phyloP scores from a whole-genome alignment of 768 basidiomycete genomes.

The Favolaschia claudopus region DNA sequence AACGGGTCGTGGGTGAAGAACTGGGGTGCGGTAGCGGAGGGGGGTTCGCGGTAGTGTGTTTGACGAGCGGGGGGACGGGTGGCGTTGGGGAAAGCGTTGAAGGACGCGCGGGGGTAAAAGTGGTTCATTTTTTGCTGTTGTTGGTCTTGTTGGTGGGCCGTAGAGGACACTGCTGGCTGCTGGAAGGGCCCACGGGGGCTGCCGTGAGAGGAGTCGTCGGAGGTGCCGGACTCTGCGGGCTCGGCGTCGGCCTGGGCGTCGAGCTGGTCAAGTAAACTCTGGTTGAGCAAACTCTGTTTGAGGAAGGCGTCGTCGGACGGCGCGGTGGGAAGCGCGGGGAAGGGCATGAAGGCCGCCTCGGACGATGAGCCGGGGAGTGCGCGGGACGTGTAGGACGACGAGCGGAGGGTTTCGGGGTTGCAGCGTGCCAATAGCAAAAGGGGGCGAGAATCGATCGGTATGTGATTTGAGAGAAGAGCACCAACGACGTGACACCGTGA shows the following conservation, averaged over 20 bases:
- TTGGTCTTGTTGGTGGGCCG: conserved; percentile 54
- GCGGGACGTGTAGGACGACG: not conserved
- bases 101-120: conserved; percentile 43
- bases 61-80: conserved; percentile 9
- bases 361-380: not conserved
- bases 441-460: conserved; percentile 29
- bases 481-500: conserved; percentile 10
- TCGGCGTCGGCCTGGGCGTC: conserved; percentile 87
- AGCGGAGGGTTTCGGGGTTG: not conserved
- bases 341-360: conserved; percentile 56
- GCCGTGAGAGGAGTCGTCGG: conserved; percentile 61
- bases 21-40: conserved; percentile 21
- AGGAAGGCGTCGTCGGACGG: conserved; percentile 79
- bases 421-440: conserved; percentile 36
- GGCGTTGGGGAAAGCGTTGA: conserved; percentile 33
- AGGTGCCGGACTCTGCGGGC: conserved; percentile 57
- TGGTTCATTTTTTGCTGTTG: conserved; percentile 41
- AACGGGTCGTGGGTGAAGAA: conserved; percentile 14
- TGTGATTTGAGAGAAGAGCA: conserved; percentile 24
- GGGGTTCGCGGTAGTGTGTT: conserved; percentile 34
- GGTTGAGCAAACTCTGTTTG: conserved; percentile 87
- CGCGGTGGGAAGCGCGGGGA: conserved; percentile 47
- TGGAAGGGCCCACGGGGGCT: conserved; percentile 67
- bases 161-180: conserved; percentile 48
- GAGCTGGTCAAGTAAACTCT: conserved; percentile 82